Evolutionary conservation across 208 protist species (phyloP).

Genomic region (Strigomonas galati): DNA sequence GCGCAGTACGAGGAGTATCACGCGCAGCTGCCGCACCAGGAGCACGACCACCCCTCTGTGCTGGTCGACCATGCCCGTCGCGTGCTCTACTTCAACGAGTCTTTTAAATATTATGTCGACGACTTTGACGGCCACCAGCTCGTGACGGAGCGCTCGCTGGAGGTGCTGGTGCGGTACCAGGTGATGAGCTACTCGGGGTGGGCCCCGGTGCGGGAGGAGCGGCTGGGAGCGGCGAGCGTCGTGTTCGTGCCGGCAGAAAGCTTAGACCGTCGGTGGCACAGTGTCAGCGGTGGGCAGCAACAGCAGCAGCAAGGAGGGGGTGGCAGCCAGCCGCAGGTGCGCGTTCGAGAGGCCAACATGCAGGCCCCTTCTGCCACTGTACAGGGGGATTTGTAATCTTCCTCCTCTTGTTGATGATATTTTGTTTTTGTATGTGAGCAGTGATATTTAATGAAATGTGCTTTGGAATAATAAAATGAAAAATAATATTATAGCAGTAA

Average conservation of each 20-base stretch:
- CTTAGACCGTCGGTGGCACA: no score
- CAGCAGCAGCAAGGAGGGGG: no score
- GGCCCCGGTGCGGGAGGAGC: slow-evolving; percentile 41
- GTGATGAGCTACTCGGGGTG: slow-evolving; percentile 74
- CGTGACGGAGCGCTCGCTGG: slow-evolving; percentile 18
- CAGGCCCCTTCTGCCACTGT: no score
- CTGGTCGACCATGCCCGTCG: slow-evolving; percentile 37
- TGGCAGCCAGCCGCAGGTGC: no score
- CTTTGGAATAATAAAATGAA: slow-evolving; percentile 5
- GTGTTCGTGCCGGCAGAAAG: no score
- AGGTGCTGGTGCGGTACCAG: slow-evolving; percentile 65
- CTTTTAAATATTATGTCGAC: slow-evolving; percentile 58
- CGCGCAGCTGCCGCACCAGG: not conserved
- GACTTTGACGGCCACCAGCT: slow-evolving; percentile 30
- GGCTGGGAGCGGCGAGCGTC: slow-evolving; percentile 11
- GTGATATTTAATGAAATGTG: not conserved
- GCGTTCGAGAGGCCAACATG: no score
- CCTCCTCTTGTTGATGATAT: no score
- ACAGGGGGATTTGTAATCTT: no score
- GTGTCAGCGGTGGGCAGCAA: no score
- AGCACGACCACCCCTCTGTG: slow-evolving; percentile 30
- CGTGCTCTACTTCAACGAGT: slow-evolving; percentile 31
- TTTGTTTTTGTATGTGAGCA: no score
- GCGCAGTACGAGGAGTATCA: not conserved
- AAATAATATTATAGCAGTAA: slow-evolving; percentile 3